Conservation (phyloP, 2,329 filamentous ascomycete genomes). For the Penicillium sp. region DNA sequence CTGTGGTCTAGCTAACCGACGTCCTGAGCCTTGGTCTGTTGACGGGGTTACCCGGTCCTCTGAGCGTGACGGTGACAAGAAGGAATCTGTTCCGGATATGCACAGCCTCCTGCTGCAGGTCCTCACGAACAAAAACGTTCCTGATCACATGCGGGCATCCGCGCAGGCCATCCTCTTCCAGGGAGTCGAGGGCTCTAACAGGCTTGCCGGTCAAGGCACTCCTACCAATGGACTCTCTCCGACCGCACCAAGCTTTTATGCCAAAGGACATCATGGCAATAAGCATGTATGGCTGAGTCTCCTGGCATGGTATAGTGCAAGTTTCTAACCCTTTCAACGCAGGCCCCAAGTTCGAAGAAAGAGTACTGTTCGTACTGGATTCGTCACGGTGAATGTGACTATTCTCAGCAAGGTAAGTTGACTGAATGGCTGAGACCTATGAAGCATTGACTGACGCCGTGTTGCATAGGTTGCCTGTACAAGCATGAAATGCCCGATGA, state of each 20-base stretch:
- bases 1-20: slow-evolving; percentile 33
- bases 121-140: slow-evolving; percentile 19
- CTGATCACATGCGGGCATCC: slow-evolving; percentile 19
- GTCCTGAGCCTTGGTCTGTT: slow-evolving; percentile 35
- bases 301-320: neutral
- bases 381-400: slow-evolving; percentile 78
- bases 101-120: slow-evolving; percentile 21
- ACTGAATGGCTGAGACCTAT: neutral
- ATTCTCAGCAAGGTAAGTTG: slow-evolving; percentile 64
- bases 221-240: neutral
- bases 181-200: neutral
- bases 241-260: neutral
- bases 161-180: slow-evolving; percentile 14
- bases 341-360: slow-evolving; percentile 51
- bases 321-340: slow-evolving; percentile 8
- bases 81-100: slow-evolving; percentile 10
- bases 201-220: neutral
- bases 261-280: neutral
- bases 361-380: slow-evolving; percentile 90
- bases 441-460: neutral
- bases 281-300: neutral
- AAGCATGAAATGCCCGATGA: slow-evolving; percentile 87
- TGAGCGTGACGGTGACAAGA: slow-evolving; percentile 1
- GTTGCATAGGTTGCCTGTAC: slow-evolving; percentile 67
- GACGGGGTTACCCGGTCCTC: slow-evolving; percentile 18